Conservation (phyloP, 257 asterid genomes). For the Eucommia ulmoides region DNA sequence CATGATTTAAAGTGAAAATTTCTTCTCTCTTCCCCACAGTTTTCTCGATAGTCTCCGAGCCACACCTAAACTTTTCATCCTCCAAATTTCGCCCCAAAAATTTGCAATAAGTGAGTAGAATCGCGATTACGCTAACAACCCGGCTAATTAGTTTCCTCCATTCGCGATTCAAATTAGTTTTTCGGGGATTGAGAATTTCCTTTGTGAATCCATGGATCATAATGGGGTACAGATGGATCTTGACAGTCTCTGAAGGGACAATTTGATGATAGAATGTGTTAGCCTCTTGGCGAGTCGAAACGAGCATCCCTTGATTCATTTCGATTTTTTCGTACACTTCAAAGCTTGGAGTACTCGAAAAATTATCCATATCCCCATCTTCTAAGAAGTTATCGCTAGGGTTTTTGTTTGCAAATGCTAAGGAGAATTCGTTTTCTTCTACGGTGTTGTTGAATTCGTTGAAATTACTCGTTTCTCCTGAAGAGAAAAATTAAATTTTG, state of each 20-base stretch:
- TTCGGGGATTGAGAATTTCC: slow-evolving; percentile 8
- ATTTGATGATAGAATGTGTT: slow-evolving; percentile 43
- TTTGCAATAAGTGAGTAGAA: slow-evolving; percentile 18
- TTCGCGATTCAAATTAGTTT: too few relatives aligned
- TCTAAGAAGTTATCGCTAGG: slow-evolving; percentile 26
- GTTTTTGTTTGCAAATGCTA: slow-evolving; percentile 16
- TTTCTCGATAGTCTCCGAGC: background rate
- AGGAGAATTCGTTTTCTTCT: slow-evolving; percentile 19
- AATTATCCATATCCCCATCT: slow-evolving; percentile 31
- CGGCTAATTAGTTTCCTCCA: slow-evolving; percentile 15
- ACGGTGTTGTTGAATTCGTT: slow-evolving; percentile 14
- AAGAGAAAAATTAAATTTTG: background rate
- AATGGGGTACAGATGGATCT: slow-evolving; percentile 30
- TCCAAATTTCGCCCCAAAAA: slow-evolving; percentile 15
- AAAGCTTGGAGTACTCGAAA: slow-evolving; percentile 29
- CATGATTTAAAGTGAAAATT: background rate
- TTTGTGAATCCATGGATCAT: slow-evolving; percentile 12
- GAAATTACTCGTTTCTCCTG: slow-evolving; percentile 26
- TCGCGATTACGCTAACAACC: slow-evolving; percentile 15
- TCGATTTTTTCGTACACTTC: slow-evolving; percentile 32
- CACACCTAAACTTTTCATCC: slow-evolving; percentile 2
- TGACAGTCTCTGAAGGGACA: slow-evolving; percentile 40
- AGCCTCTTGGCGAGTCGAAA: slow-evolving; percentile 46
- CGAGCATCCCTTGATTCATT: slow-evolving; percentile 36
- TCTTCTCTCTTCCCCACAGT: background rate